Base-by-base conservation (phyloP, 345 rosid species). In the Isatis tinctoria region DNA sequence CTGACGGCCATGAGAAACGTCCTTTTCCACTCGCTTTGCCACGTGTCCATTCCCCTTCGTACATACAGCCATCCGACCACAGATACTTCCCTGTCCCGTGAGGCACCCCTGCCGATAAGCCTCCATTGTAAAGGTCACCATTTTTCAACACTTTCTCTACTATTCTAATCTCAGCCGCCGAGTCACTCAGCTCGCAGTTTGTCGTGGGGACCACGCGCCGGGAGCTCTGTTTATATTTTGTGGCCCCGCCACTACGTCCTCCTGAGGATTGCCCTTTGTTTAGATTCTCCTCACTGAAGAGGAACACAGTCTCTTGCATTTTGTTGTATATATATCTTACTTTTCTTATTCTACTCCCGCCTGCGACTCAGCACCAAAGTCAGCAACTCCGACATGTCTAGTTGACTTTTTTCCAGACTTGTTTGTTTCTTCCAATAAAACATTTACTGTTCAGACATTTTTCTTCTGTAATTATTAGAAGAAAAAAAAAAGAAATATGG, bases 51-150 rank as follows among this genome's bases (percentile, higher is more conserved):
- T 86, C 86, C 0, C 96, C 93, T 32, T 84, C 85, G 72, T 87
- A 87, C 89, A 90, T 86, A 48, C 93, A 87, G 8, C 93, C 93
- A 48, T 90, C 91, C 5, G 78, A 78, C 96, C 93, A 87, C 1
- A 87, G 74, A 76, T 90, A 87, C 83, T 86, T 86, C 20, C 93
- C 96, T 22, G 73, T 73, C 27, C 91, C 93, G 58, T 90, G 85
- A 0, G 93, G 96, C 8, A 86, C 80, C 36, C 80, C 72, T 0
- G 81, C 83, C 0, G 80, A 56, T 70, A 85, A 80, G 8, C 81
- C 74, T n/a, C 96, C 90, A 1, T 84, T 81, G 80, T 90, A 90
- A 22, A 83, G 80, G 56, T 90, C 96, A 1, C 96, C 93, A 62
- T 85, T 87, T 49, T 85, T 79, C 4, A 90, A 73, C 13, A 78